Base-by-base conservation (phyloP, 495 filamentous ascomycete genomes). In the Paragyromitra xinjiangensis region DNA sequence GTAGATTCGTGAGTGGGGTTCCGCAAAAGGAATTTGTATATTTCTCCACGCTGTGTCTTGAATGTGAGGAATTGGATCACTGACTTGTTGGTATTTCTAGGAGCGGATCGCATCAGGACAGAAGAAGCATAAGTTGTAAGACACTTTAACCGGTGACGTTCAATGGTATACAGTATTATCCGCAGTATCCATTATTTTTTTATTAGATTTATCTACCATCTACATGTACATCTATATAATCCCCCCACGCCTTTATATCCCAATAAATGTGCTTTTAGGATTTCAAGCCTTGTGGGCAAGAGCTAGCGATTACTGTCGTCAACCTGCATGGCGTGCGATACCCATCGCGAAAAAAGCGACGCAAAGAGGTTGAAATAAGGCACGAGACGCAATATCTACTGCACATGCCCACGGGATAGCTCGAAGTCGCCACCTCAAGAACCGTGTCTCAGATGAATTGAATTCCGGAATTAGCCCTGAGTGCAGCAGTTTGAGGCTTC, bases 61-160 rank as follows among this genome's bases (percentile, higher is more conserved):
- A 19, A 6, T 24, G 84, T 77, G 90, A 90, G 56, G 87, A 89
- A 34, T 12, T 16, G 16, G 29, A 24, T 26, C 70, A 19, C 66
- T 79, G 44, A 70, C n/a, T 16, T 40, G 24, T 48, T 11, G 42
- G 56, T 12, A 40, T 24, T 19, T 63, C 11, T 48, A 78, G 80
- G 78, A 68, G 73, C 88, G 87, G 83, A 83, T 90, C 74, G 87
- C 87, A 8, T 83, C 82, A 58, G 88, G 88, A 1, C 82, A 88
- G 84, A 90, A 90, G 85, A 87, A 85, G 84, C 95, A 99, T 88
- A 99, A 99, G 86, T 85, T 98, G 82, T 97, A 69, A 71, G 19
- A 61, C 14, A n/a, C 2, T 37, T n/a, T n/a, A 39, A 61, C 61
- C 45, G 37, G 7, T 8, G n/a, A 6, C 16, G 26, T 61, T 61